phyloP scores from a whole-genome alignment of 1,284 basidiomycete genomes.

The Tilletia indica region DNA sequence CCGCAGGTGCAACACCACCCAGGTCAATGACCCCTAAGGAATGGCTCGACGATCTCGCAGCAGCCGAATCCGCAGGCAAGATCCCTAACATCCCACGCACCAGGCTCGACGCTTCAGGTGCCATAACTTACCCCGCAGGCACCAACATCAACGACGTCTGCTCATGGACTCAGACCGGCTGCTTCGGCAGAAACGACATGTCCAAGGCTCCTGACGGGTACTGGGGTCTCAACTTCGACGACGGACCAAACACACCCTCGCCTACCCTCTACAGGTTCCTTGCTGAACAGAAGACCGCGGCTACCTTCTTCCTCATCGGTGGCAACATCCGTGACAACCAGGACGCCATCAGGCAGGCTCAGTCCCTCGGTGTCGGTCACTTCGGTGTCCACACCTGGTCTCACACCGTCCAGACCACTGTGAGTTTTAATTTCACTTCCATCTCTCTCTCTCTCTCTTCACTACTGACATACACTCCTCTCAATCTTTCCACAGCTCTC shows the following conservation, averaged over 20 bases:
- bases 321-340: constrained; percentile 25
- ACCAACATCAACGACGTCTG: constrained; percentile 22
- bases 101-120: constrained; percentile 21
- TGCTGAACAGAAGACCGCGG: constrained; percentile 28
- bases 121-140: constrained; percentile 33
- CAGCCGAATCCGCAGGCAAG: constrained; percentile 35
- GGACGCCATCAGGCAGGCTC: constrained; percentile 22
- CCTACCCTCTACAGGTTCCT: constrained; percentile 37
- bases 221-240: constrained; percentile 45
- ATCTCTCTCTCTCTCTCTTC: too few relatives aligned
- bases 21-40: constrained; percentile 28
- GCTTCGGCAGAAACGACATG: constrained; percentile 65
- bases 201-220: constrained; percentile 64
- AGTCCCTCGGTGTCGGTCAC: constrained; percentile 34
- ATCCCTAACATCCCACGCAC: constrained; percentile 38
- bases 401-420: constrained; percentile 19
- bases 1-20: constrained; percentile 11
- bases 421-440: too few relatives aligned
- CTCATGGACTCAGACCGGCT: constrained; percentile 48
- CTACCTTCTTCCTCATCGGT: constrained; percentile 42
- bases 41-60: constrained; percentile 36
- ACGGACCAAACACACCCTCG: constrained; percentile 47
- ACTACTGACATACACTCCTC: constrained; percentile 22
- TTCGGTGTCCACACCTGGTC: constrained; percentile 38
- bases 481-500: constrained; percentile 18